Evolutionary conservation across 2,329 filamentous ascomycete genomes (phyloP).

Genomic region (Huntiella bhutanensis): DNA sequence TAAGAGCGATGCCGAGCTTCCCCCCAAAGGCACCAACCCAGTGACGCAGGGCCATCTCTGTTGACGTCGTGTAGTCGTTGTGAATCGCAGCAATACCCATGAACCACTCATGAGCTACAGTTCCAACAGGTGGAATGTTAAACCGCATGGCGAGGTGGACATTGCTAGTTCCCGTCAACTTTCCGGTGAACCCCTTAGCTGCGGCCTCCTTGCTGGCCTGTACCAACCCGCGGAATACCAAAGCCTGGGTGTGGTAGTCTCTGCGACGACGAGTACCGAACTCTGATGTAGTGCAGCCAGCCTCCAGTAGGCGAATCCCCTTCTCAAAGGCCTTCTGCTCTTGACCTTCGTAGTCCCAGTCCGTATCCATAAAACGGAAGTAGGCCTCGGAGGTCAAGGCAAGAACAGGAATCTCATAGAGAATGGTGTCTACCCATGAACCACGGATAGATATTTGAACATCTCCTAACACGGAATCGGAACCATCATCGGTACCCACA

Average conservation of each 20-base stretch:
- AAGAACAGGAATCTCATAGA: conserved; percentile 91
- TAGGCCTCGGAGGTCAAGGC: conserved; percentile 89
- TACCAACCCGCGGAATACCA: conserved; percentile 75
- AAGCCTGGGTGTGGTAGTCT: conserved; percentile 85
- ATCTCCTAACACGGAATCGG: conserved; percentile 51
- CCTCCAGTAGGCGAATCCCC: conserved; percentile 55
- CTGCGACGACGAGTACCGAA: conserved; percentile 79
- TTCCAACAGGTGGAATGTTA: conserved; percentile 66
- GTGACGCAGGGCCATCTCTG: conserved; percentile 64
- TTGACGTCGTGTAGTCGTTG: conserved; percentile 66
- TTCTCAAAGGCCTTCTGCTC: conserved; percentile 71
- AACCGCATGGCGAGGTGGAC: conserved; percentile 95
- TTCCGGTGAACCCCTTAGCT: conserved; percentile 46
- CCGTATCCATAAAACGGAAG: conserved; percentile 86
- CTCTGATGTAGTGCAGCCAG: conserved; percentile 78
- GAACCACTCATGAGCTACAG: conserved; percentile 93
- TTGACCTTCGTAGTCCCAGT: conserved; percentile 80
- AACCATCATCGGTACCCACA: conserved; percentile 35
- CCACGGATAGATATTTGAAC: conserved; percentile 62
- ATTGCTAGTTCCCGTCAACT: conserved; percentile 78
- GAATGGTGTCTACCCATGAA: conserved; percentile 81
- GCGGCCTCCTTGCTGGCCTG: conserved; percentile 55
- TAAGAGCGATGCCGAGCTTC: conserved; percentile 72
- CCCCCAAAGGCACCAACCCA: conserved; percentile 85
- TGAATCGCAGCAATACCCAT: conserved; percentile 93